Evolutionary conservation across 495 filamentous ascomycete species (phyloP).

Genomic region (Pseudevernia furfuracea): DNA sequence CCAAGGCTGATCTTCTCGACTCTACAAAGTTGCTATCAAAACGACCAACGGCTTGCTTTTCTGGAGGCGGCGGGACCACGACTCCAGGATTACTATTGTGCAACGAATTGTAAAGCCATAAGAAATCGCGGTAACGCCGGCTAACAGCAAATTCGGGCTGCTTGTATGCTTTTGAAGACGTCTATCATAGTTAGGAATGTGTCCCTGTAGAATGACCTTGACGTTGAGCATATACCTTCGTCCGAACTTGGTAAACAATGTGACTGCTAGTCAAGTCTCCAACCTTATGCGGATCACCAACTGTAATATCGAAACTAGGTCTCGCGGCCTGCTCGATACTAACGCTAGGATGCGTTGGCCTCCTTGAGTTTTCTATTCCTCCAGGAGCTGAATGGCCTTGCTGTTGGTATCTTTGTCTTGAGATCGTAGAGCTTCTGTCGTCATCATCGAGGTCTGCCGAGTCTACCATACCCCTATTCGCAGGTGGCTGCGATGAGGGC

Average conservation of each 20-base stretch:
- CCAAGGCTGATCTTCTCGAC: slow-evolving; percentile 76
- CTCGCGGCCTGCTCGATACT: slow-evolving; percentile 85
- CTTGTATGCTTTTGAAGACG: slow-evolving; percentile 90
- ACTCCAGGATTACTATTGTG: slow-evolving; percentile 92
- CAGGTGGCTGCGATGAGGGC: slow-evolving; percentile 42
- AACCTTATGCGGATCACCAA: slow-evolving; percentile 96
- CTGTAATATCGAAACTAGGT: slow-evolving; percentile 82
- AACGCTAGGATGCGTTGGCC: slow-evolving; percentile 70
- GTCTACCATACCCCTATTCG: slow-evolving; percentile 49
- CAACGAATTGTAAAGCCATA: slow-evolving; percentile 92
- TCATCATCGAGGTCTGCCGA: slow-evolving; percentile 58
- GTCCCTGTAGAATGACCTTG: not conserved
- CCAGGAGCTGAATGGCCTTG: slow-evolving; percentile 61
- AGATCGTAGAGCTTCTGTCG: slow-evolving; percentile 40
- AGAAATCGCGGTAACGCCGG: slow-evolving; percentile 88
- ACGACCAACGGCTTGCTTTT: slow-evolving; percentile 94
- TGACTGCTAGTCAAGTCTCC: slow-evolving; percentile 94
- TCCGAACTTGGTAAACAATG: slow-evolving; percentile 92
- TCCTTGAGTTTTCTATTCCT: slow-evolving; percentile 35
- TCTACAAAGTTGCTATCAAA: slow-evolving; percentile 98
- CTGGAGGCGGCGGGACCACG: slow-evolving; percentile 90
- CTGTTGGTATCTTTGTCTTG: slow-evolving; percentile 52
- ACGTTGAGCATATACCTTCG: slow-evolving; percentile 55
- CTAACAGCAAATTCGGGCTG: slow-evolving; percentile 85
- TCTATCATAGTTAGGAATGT: slow-evolving; percentile 44